Evolutionary conservation across 2,329 filamentous ascomycete genomes (phyloP).

Genomic region (Dendryphion nanum): DNA sequence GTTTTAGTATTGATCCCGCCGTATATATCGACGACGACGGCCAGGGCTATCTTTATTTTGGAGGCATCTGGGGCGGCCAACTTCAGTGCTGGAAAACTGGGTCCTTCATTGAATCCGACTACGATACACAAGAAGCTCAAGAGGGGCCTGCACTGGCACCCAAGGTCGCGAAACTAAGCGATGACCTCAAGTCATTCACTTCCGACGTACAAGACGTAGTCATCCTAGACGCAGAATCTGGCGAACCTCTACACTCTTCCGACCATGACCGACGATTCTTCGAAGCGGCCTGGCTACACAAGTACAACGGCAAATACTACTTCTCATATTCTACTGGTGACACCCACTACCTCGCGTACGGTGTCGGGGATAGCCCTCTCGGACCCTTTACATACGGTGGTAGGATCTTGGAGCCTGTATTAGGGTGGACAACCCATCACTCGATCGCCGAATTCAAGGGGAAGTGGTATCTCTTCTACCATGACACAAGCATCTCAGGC

Average conservation of each 20-base stretch:
- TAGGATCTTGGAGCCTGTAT: slow-evolving; percentile 69
- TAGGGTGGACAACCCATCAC: slow-evolving; percentile 81
- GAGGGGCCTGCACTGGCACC: slow-evolving; percentile 58
- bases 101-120: slow-evolving; percentile 52
- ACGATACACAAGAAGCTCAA: slow-evolving; percentile 26
- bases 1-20: slow-evolving; percentile 75
- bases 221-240: slow-evolving; percentile 62
- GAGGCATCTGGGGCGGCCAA: slow-evolving; percentile 78
- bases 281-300: slow-evolving; percentile 79
- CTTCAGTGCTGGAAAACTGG: slow-evolving; percentile 70
- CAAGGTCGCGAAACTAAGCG: slow-evolving; percentile 62
- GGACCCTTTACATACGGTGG: slow-evolving; percentile 74
- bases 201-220: slow-evolving; percentile 57
- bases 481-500: slow-evolving; percentile 69
- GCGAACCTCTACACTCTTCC: slow-evolving; percentile 59
- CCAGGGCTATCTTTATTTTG: slow-evolving; percentile 69
- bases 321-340: slow-evolving; percentile 78
- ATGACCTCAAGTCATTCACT: slow-evolving; percentile 65
- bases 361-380: slow-evolving; percentile 60
- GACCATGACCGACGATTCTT: slow-evolving; percentile 77
- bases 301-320: slow-evolving; percentile 67
- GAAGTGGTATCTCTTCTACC: slow-evolving; percentile 74
- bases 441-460: slow-evolving; percentile 72
- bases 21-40: slow-evolving; percentile 70
- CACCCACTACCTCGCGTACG: slow-evolving; percentile 72